Conservation (phyloP, 306 rosid species). For the Alnus glutinosa region DNA sequence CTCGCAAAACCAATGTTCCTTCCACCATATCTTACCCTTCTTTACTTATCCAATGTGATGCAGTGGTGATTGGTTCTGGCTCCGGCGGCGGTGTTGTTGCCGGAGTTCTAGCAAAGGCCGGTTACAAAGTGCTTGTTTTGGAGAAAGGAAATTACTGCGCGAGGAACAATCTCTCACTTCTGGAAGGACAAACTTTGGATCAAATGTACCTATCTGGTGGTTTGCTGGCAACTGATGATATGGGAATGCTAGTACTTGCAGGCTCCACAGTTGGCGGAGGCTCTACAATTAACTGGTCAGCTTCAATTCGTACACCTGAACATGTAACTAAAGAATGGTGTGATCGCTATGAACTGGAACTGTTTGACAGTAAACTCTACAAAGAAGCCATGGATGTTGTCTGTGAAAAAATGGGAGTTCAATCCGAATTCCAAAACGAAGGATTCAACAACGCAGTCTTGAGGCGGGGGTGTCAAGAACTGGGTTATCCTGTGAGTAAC, state of each 20-base stretch:
- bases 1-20: conserved; percentile 5
- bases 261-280: conserved; percentile 93
- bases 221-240: conserved; percentile 60
- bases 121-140: conserved; percentile 71
- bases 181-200: conserved; percentile 74
- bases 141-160: conserved; percentile 77
- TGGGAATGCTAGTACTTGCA: conserved; percentile 51
- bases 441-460: conserved; percentile 76
- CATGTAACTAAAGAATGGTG: conserved; percentile 74
- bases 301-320: conserved; percentile 59
- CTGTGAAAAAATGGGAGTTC: conserved; percentile 71
- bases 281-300: conserved; percentile 77
- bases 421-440: conserved; percentile 56
- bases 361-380: conserved; percentile 64
- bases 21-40: conserved; percentile 44
- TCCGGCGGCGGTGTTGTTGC: conserved; percentile 81
- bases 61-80: conserved; percentile 78
- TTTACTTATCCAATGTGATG: conserved; percentile 64
- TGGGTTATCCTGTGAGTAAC: conserved; percentile 60
- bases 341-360: conserved; percentile 40
- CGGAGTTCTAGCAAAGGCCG: conserved; percentile 72
- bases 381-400: conserved; percentile 68
- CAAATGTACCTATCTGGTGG: conserved; percentile 69
- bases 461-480: conserved; percentile 72
- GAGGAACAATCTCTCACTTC: conserved; percentile 73